These are phyloP conservation scores for Pleurozium schreberi DNA, from an alignment of 225 moss, liverwort and hornwort species.

Conservation along the genomic window DNA sequence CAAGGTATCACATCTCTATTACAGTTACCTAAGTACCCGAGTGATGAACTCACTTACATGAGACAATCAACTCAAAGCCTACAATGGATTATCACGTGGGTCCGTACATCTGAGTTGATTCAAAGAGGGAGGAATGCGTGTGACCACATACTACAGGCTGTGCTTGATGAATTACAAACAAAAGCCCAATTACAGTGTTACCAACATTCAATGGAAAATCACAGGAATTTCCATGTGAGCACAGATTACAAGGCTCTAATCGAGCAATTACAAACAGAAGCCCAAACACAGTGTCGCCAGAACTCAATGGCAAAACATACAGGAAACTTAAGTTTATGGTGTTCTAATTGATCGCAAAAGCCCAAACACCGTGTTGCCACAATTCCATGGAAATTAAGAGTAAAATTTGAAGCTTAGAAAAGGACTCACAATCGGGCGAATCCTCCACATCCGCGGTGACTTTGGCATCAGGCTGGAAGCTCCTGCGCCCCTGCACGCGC, in stretches of 20 bases:
- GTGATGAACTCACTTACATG: not conserved
- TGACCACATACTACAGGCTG: not conserved
- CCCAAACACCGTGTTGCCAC: not conserved
- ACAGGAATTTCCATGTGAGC: too few relatives aligned
- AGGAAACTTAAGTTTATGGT: not conserved
- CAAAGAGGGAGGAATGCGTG: not conserved
- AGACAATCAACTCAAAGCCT: not conserved
- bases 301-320: not conserved
- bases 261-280: not conserved
- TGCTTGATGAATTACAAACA: too few relatives aligned
- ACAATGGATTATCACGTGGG: not conserved
- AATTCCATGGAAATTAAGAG: not conserved
- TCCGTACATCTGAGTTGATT: not conserved
- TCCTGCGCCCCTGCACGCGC: slow-evolving; percentile 1
- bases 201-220: not conserved
- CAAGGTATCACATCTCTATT: not conserved
- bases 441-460: slow-evolving; percentile 20
- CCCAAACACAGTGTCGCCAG: not conserved
- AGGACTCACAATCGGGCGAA: slow-evolving; percentile 1
- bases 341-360: not conserved
- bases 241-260: not conserved
- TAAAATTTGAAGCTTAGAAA: not conserved
- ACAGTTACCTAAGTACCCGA: not conserved
- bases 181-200: not conserved
- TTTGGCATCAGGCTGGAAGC: not conserved